These are phyloP conservation scores for Suillus tomentosus DNA, from an alignment of 768 basidiomycete species.

Conservation along the genomic window DNA sequence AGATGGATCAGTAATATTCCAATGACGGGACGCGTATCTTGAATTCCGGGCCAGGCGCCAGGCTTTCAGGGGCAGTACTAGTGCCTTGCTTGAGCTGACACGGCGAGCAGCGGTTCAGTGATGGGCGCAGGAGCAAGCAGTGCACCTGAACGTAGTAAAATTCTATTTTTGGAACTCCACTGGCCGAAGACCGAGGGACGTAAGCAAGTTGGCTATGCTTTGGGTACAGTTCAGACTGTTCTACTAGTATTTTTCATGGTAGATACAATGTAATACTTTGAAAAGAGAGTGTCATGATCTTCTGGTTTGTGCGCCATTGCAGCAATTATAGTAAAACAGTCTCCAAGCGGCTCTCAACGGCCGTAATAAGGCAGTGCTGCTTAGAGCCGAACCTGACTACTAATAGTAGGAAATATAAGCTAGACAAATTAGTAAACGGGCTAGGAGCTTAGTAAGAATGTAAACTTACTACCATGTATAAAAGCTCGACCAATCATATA, in stretches of 20 bases:
- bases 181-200: background rate
- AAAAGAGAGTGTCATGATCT: background rate
- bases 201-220: background rate
- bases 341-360: background rate
- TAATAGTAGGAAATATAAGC: background rate
- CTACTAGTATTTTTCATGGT: too few relatives aligned
- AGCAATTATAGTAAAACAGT: background rate
- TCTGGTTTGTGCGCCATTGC: background rate
- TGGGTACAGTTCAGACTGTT: background rate
- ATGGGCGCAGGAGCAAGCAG: too few relatives aligned
- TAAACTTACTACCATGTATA: background rate
- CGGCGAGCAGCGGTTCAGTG: background rate
- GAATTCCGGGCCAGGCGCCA: too few relatives aligned
- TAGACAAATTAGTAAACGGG: background rate
- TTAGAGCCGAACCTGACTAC: too few relatives aligned
- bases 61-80: too few relatives aligned
- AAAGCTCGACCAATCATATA: background rate
- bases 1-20: too few relatives aligned
- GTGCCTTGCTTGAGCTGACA: too few relatives aligned
- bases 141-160: background rate
- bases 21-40: too few relatives aligned
- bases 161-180: background rate
- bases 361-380: background rate
- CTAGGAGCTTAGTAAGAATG: background rate
- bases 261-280: background rate